Evolutionary conservation across 2,329 filamentous ascomycete species (phyloP).

Genomic region (Fusarium xylarioides): DNA sequence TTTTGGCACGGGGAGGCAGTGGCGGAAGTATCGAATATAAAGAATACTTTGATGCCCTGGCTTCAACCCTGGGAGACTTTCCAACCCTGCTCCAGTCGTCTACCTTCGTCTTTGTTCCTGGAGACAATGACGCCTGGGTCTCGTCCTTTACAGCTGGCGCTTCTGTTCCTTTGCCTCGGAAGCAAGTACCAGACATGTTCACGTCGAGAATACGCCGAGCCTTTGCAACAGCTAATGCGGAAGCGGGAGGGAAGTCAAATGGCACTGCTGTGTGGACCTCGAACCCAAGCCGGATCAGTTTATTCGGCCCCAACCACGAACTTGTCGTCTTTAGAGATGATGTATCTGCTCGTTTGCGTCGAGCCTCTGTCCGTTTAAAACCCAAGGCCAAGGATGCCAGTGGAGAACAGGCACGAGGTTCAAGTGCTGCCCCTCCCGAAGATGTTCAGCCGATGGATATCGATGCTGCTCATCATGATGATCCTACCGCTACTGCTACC

Average conservation of each 20-base stretch:
- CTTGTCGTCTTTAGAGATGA: conserved; percentile 90
- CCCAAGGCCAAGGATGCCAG: conserved; percentile 48
- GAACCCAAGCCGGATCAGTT: conserved; percentile 82
- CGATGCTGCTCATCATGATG: conserved; percentile 45
- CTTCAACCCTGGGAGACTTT: conserved; percentile 83
- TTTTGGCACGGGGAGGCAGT: conserved; percentile 73
- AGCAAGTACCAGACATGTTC: conserved; percentile 85
- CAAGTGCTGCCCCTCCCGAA: conserved; percentile 19
- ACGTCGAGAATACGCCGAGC: conserved; percentile 85
- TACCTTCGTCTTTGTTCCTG: conserved; percentile 92
- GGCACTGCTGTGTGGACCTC: conserved; percentile 82
- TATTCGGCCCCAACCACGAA: conserved; percentile 91
- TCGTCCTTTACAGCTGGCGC: conserved; percentile 84
- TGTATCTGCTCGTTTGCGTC: conserved; percentile 78
- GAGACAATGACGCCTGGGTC: conserved; percentile 97
- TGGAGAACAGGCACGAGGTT: conserved; percentile 41
- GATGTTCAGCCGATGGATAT: conserved; percentile 51
- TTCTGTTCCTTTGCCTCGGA: conserved; percentile 73
- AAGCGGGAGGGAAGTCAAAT: conserved; percentile 61
- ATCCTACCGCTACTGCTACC: conserved; percentile 21
- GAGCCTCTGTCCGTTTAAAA: conserved; percentile 78
- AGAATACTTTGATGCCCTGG: conserved; percentile 91
- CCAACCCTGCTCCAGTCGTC: conserved; percentile 79
- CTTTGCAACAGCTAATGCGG: conserved; percentile 80
- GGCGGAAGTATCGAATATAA: conserved; percentile 95